Base-by-base conservation (phyloP, 116 monocot species). In the Trichopus zeylanicus region DNA sequence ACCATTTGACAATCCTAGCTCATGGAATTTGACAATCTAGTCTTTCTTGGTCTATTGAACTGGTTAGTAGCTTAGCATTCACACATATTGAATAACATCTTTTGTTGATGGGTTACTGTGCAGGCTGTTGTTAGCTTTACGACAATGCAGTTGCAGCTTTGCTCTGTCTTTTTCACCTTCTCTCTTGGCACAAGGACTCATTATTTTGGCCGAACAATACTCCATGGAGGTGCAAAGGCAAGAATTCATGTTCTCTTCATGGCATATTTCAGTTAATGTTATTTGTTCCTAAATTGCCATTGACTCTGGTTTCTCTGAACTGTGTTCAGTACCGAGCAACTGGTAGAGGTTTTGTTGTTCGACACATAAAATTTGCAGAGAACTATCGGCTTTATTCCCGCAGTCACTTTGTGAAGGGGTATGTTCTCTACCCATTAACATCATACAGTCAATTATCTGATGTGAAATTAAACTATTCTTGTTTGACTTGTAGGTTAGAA, bases 341-440 rank as follows among this genome's bases (percentile, higher is more conserved):
- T 29, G 98, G 98, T 29, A 78, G 98, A 46, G 98, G 98, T 6
- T 98, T 98, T 67, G 98, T 98, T 19, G 98, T 98, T 1, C 82
- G 82, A 2, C 98, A 98, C 63, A 98, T 91, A 61, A 98, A 85
- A 37, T 98, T 98, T 73, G 52, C 98, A 38, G 98, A 98, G 59
- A 98, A 98, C 80, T 98, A 98, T 65, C 80, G 98, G 65, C 73
- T 98, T 56, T 98, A 98, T 55, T 87, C 97, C 2, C 87, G 98
- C 35, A 98, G 98, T 60, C 98, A 98, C 78, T 98, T 98, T 78
- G 87, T 98, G 2, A 98, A 98, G 69, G 98, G 87, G 84, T 90
- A 33, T 77, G 90, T 47, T 30, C 3, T 53, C 56, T 55, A 31
- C 18, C 13, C 42, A 42, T 42, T 13, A 42, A 42, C 42, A 42